Conservation (phyloP, 179 eudicot genomes). For the Amaranthus tricolor region DNA sequence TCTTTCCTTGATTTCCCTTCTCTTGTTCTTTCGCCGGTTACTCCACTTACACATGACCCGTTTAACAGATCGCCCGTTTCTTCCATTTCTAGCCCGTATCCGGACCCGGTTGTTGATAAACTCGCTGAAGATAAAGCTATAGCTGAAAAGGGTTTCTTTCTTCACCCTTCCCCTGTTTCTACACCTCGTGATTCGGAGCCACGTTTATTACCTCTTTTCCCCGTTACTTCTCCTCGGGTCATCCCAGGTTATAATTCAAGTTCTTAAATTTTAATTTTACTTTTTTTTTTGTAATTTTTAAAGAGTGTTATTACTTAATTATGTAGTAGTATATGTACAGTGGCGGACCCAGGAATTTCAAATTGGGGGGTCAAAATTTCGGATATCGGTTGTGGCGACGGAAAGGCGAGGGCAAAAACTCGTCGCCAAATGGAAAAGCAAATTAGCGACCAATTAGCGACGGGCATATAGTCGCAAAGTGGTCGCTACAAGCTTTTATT, state of each 20-base stretch:
- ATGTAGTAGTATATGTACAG: not conserved
- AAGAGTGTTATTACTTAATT: not conserved
- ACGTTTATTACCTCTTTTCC: conserved; percentile 71
- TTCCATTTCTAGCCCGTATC: not conserved
- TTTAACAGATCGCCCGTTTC: conserved; percentile 45
- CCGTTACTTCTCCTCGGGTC: conserved; percentile 57
- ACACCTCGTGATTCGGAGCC: conserved; percentile 74
- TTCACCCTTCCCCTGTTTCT: conserved; percentile 70
- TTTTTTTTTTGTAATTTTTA: conserved; percentile 5
- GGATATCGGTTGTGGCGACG: no score
- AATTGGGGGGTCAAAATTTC: no score
- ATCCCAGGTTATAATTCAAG: conserved; percentile 45
- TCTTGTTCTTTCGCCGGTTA: conserved; percentile 68
- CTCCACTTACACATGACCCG: conserved; percentile 77
- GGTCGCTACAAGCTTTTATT: no score
- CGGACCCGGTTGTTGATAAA: conserved; percentile 26
- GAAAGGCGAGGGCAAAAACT: no score
- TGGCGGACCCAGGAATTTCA: no score
- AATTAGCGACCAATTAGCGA: no score
- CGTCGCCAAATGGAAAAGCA: no score
- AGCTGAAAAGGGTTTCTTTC: conserved; percentile 57
- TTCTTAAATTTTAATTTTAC: conserved; percentile 15
- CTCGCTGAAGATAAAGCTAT: conserved; percentile 73
- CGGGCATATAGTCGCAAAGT: no score
- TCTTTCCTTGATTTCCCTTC: conserved; percentile 70